phyloP scores from a whole-genome alignment of 2,329 filamentous ascomycete genomes.

The Colletotrichum viniferum region DNA sequence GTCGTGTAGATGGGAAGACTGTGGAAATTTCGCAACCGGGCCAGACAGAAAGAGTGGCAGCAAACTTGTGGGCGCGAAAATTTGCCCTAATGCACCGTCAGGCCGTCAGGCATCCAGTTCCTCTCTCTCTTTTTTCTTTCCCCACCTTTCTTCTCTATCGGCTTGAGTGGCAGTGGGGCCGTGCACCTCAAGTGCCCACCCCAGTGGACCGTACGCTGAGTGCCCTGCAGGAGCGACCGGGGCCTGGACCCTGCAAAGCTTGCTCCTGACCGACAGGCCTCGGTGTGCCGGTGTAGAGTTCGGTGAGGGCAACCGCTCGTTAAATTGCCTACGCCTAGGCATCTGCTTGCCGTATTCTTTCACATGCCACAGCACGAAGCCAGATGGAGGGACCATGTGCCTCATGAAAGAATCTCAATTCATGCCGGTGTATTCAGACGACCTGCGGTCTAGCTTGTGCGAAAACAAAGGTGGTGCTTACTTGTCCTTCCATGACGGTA shows the following conservation, averaged over 20 bases:
- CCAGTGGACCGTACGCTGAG: neutral
- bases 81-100: neutral
- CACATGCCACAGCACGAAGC: neutral
- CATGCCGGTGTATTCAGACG: neutral
- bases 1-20: constrained; percentile 27
- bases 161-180: neutral
- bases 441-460: neutral
- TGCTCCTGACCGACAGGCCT: neutral
- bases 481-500: neutral
- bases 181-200: neutral
- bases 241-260: neutral
- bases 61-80: neutral
- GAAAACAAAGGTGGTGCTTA: neutral
- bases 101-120: neutral
- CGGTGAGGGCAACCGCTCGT: neutral
- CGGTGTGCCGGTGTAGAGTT: neutral
- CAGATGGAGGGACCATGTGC: neutral
- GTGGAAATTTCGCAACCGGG: neutral
- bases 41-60: neutral
- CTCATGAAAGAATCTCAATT: neutral
- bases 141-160: neutral
- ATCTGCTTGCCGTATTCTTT: neutral
- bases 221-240: neutral
- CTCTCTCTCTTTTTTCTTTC: neutral
- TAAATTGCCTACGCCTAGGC: neutral